phyloP scores from a whole-genome alignment of 2,329 filamentous ascomycete species.

The Thielaviopsis euricoi region DNA sequence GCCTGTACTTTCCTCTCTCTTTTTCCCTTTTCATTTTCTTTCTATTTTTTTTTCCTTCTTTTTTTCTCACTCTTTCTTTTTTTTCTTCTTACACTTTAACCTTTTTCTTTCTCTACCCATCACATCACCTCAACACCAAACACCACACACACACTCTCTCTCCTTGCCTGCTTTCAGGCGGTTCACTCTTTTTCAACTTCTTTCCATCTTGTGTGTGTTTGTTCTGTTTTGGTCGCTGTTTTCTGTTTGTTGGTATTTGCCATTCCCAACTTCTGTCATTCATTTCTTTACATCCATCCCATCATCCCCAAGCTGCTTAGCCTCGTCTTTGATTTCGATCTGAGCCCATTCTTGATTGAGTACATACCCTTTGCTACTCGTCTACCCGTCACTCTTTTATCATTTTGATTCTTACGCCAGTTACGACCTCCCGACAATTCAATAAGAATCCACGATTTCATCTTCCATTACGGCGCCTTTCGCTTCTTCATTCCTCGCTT shows the following conservation, averaged over 20 bases:
- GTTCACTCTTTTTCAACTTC: conserved; percentile 39
- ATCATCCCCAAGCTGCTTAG: neutral
- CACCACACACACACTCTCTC: no score
- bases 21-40: conserved; percentile 17
- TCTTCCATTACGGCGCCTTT: no score
- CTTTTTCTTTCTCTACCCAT: conserved; percentile 16
- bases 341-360: neutral
- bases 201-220: conserved; percentile 15
- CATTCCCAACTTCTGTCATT: neutral
- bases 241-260: neutral
- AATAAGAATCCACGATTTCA: no score
- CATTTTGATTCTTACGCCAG: no score
- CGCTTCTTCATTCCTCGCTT: no score
- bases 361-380: neutral
- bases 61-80: conserved; percentile 8
- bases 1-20: conserved; percentile 9
- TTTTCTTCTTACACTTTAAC: neutral
- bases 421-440: no score
- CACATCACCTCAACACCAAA: neutral
- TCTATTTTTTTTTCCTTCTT: conserved; percentile 4
- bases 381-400: neutral
- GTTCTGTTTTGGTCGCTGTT: conserved; percentile 5
- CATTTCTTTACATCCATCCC: neutral
- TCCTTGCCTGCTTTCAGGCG: conserved; percentile 38
- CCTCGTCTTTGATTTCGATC: neutral